phyloP scores from a whole-genome alignment of 345 rosid genomes.

The Pistacia vera region DNA sequence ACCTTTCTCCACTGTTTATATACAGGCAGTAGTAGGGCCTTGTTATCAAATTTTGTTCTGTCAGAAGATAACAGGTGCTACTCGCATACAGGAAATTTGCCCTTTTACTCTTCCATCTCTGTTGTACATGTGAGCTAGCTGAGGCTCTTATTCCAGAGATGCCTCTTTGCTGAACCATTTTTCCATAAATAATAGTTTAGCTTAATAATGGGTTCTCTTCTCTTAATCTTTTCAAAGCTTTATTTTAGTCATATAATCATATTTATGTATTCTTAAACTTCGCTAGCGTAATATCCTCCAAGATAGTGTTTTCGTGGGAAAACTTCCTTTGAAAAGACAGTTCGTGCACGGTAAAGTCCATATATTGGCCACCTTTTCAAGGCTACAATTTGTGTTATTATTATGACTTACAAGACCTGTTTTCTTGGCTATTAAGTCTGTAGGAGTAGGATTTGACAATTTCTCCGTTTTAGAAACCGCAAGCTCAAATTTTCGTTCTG shows the following conservation, averaged over 20 bases:
- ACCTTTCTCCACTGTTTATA: conserved; percentile 19
- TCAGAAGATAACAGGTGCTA: conserved; percentile 31
- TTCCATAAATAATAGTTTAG: conserved; percentile 18
- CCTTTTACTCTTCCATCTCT: not conserved
- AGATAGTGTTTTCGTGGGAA: not conserved
- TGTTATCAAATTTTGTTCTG: conserved; percentile 39
- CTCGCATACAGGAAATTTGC: conserved; percentile 21
- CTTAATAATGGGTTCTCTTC: not conserved
- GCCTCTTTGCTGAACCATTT: conserved; percentile 30
- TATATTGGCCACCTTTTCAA: no score
- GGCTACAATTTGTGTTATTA: no score
- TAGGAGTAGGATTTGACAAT: no score
- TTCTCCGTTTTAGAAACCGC: no score
- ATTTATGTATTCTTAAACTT: not conserved
- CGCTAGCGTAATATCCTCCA: not conserved
- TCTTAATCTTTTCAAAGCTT: not conserved
- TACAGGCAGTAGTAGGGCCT: conserved; percentile 14
- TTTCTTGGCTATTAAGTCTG: no score
- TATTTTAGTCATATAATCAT: not conserved
- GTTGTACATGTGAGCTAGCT: conserved; percentile 45
- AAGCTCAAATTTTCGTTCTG: no score
- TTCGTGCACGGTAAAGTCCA: not conserved
- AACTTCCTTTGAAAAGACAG: not conserved
- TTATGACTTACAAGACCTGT: no score
- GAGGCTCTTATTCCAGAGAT: conserved; percentile 35